Base-by-base conservation (phyloP, 371 early-diverging fungal species). In the Circinella minor region DNA sequence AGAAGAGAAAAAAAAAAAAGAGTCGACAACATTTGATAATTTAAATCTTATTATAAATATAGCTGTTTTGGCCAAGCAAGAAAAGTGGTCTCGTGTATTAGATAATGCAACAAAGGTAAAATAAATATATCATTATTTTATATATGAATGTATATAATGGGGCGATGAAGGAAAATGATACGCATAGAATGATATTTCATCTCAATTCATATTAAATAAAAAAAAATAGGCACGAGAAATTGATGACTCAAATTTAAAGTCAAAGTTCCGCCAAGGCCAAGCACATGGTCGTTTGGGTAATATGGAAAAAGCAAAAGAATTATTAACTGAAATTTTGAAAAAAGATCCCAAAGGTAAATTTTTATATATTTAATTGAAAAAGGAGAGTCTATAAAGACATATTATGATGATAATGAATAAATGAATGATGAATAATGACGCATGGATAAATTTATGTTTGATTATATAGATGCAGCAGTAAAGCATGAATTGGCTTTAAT, bases 201-300 rank as follows among this genome's bases (percentile, higher is more conserved):
- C 11, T 3, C 43, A 43, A 43, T 27, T 27, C 27, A 64, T 65
- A 43, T 61, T 17, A 57, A 18, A 34, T 9, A 43, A 43, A 43
- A 43, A 43, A 43, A 43, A 43, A 34, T 67, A 77, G 77, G 77
- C 71, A 1, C 38, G 39, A 20, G 77, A 77, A 43, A 38, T 80
- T 46, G 83, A 83, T 68, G 36, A 60, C 20, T 57, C 57, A 8
- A 83, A 83, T 55, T 36, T 66, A 36, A 83, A 83, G 51, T 71
- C 79, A 36, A 78, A 77, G 49, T 83, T 83, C 48, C 72, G 83
- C 36, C 69, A 79, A 70, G 83, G 81, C 1, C 83, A 83, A 63
- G 83, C 79, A 1, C 68, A 83, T 69, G 61, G 72, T 54, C 71
- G 77, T 34, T 47, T 65, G 11, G 77, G 77, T 60, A 66, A 77